Base-by-base conservation (phyloP, 768 basidiomycete genomes). In the Tulasnella sp. region DNA sequence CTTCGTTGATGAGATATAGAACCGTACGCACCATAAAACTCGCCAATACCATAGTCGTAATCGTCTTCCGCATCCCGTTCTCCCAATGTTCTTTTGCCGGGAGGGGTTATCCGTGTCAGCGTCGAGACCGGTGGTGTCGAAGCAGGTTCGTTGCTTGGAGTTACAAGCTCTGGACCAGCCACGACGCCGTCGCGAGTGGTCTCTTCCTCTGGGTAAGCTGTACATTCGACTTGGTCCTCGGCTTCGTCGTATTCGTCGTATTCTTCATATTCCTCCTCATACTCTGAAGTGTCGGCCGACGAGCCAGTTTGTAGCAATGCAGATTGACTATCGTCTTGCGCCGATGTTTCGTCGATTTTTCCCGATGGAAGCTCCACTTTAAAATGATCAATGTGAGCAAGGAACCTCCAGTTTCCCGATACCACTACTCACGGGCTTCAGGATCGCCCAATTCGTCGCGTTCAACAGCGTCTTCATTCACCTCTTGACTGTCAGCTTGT, bases 11-110 rank as follows among this genome's bases (percentile, higher is more conserved):
- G 38, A 38, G 15, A 9, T 72, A 17, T 39, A 17, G 58, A n/a
- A 75, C 25, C 17, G 67, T n/a, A 38, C 74, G 15, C 74, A 37
- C 19, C 22, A 75, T n/a, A 67, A 36, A n/a, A 1, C 25, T 76
- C 75, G 22, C 37, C 67, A 22, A 45, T 8, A 29, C 40, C 38
- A 25, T 42, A 76, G 29, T 68, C 67, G 25, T 52, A 42, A 36
- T 39, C 67, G 39, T 54, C 69, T 11, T 76, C 75, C 11, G 73
- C 45, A 76, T 76, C 73, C 22, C 45, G n/a, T 34, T 64, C 49
- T 37, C 37, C 73, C 52, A 74, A 68, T 25, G 75, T 40, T 29
- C 75, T 64, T 70, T 76, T 76, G 7, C 67, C 64, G 39, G 67
- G 36, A 25, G 72, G 52, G 72, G 34, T 42, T 40, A 38, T 37